Conservation (phyloP, 805 yeast genomes). For the Zygosaccharomyces siamensis region DNA sequence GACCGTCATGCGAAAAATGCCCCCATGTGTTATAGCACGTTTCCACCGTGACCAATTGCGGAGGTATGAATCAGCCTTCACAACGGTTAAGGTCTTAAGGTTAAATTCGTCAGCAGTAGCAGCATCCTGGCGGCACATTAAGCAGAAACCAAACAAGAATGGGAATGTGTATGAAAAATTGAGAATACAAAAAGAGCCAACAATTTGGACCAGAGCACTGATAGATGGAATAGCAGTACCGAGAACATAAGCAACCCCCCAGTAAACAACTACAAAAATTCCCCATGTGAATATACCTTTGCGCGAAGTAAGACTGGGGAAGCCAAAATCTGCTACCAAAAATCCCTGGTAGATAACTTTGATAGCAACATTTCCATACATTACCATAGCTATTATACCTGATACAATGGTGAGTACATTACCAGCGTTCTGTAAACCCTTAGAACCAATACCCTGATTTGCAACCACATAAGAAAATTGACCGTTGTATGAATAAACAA, state of each 20-base stretch:
- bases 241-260: slow-evolving; percentile 42
- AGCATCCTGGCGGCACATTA: slow-evolving; percentile 28
- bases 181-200: slow-evolving; percentile 43
- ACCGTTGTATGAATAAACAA: slow-evolving; percentile 43
- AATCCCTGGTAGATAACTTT: slow-evolving; percentile 43
- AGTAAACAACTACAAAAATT: slow-evolving; percentile 37
- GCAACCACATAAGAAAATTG: slow-evolving; percentile 43
- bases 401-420: slow-evolving; percentile 37
- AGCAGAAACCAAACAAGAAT: slow-evolving; percentile 19
- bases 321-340: slow-evolving; percentile 31
- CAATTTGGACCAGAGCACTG: slow-evolving; percentile 36
- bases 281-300: slow-evolving; percentile 38
- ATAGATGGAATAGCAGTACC: slow-evolving; percentile 45
- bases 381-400: slow-evolving; percentile 42
- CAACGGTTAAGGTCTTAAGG: slow-evolving; percentile 11
- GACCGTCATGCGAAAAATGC: slow-evolving; percentile 18
- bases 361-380: slow-evolving; percentile 45
- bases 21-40: slow-evolving; percentile 28
- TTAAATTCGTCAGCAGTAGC: slow-evolving; percentile 35
- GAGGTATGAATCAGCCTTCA: slow-evolving; percentile 11
- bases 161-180: slow-evolving; percentile 47
- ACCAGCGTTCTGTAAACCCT: slow-evolving; percentile 37
- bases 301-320: slow-evolving; percentile 34
- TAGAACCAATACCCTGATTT: slow-evolving; percentile 39
- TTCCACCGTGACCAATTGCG: slow-evolving; percentile 34